Evolutionary conservation across 2,329 filamentous ascomycete species (phyloP).

Genomic region (Rosellinia necatrix): DNA sequence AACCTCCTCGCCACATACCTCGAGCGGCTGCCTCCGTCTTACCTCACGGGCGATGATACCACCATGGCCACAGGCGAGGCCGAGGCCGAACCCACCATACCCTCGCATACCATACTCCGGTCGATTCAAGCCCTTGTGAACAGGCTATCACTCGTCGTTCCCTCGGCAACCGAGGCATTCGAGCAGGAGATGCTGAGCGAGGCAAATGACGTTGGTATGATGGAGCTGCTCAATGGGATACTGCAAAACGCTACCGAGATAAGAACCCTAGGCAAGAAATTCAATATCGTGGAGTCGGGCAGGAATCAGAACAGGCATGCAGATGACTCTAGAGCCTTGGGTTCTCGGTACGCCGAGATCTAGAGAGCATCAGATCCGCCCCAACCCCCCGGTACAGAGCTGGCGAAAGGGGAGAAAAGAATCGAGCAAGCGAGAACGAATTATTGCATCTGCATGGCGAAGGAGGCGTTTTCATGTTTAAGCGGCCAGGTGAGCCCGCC

Average conservation of each 20-base stretch:
- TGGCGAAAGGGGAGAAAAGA: background rate
- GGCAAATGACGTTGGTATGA: slow-evolving; percentile 80
- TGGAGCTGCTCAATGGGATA: slow-evolving; percentile 75
- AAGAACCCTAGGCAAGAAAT: slow-evolving; percentile 77
- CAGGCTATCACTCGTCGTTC: slow-evolving; percentile 80
- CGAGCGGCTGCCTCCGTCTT: slow-evolving; percentile 69
- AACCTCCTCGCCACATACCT: slow-evolving; percentile 78
- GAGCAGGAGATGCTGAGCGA: slow-evolving; percentile 74
- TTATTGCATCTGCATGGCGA: slow-evolving; percentile 42
- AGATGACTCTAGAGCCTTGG: slow-evolving; percentile 22
- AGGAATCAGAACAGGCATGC: slow-evolving; percentile 35
- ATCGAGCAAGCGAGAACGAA: background rate
- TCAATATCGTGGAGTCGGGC: slow-evolving; percentile 58
- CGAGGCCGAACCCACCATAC: slow-evolving; percentile 45
- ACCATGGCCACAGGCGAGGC: slow-evolving; percentile 40
- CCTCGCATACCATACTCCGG: slow-evolving; percentile 77
- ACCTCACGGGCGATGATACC: slow-evolving; percentile 54
- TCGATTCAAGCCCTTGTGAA: slow-evolving; percentile 86
- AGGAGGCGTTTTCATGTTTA: slow-evolving; percentile 39
- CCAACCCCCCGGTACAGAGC: background rate
- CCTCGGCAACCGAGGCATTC: slow-evolving; percentile 68
- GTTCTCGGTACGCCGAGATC: slow-evolving; percentile 32
- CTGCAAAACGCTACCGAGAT: slow-evolving; percentile 73
- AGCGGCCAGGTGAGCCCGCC: slow-evolving; percentile 19
- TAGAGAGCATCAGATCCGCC: slow-evolving; percentile 15